These are phyloP conservation scores for Ceratocystis cubensis DNA, from an alignment of 2,329 filamentous ascomycete species.

Conservation along the genomic window DNA sequence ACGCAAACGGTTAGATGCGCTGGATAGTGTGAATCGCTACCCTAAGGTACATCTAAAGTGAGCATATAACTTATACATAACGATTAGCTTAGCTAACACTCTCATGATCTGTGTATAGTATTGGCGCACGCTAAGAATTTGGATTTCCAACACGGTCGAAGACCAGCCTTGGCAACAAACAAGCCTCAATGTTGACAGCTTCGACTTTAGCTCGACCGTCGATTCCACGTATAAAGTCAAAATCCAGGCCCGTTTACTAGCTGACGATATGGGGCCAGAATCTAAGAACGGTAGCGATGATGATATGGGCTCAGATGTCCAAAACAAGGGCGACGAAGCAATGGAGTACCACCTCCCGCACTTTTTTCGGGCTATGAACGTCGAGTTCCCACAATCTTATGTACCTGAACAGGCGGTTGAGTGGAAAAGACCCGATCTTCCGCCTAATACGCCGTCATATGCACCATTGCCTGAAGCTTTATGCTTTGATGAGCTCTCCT, in stretches of 20 bases:
- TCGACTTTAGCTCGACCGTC: slow-evolving; percentile 66
- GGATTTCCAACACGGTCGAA: slow-evolving; percentile 89
- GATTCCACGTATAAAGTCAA: slow-evolving; percentile 80
- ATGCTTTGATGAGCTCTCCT: slow-evolving; percentile 83
- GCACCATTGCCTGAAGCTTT: slow-evolving; percentile 45
- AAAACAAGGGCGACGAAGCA: slow-evolving; percentile 30
- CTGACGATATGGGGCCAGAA: slow-evolving; percentile 41
- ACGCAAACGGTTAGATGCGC: slow-evolving; percentile 81
- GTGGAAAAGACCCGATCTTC: slow-evolving; percentile 71
- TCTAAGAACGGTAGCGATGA: slow-evolving; percentile 37
- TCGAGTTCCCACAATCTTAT: slow-evolving; percentile 56
- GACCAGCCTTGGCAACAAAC: slow-evolving; percentile 76
- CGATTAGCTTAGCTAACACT: no score
- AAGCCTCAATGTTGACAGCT: slow-evolving; percentile 56
- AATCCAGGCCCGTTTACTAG: slow-evolving; percentile 76
- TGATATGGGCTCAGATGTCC: slow-evolving; percentile 26
- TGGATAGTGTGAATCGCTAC: slow-evolving; percentile 64
- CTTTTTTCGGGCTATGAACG: slow-evolving; percentile 69
- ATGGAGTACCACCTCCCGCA: slow-evolving; percentile 44
- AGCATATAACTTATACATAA: neutral
- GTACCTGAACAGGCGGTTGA: slow-evolving; percentile 51
- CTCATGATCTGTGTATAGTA: slow-evolving; percentile 4
- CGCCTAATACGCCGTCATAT: slow-evolving; percentile 38
- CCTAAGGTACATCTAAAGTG: slow-evolving; percentile 44
- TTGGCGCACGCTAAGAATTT: slow-evolving; percentile 61